Evolutionary conservation across 176 grass and related monocot species (phyloP), one percentile per base, ranked within the genome.

Genomic region (Poa pratensis): DNA sequence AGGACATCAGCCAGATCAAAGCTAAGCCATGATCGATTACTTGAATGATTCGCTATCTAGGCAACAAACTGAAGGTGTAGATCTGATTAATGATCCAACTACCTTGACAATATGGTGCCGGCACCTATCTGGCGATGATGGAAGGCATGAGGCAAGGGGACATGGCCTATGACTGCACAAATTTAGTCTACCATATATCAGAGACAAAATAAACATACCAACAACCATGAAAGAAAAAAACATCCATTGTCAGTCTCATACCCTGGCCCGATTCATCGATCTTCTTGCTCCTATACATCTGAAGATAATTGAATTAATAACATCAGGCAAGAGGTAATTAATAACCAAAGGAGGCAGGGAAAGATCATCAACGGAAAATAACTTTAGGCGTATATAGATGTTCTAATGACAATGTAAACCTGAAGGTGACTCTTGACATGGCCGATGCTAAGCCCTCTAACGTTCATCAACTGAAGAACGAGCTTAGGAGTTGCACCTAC

Each of bases 361-460:
- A 55, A 55, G 3, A 73, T 50, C 43, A 32, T 52, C 24, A 0
- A 10, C 45, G 12, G 16, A 14, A 18, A 66, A 54, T 32, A 39
- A 35, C 17, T 14, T 15, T 0, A 58, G n/a, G 2, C 35, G 15
- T 14, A 64, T 48, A 11, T 12, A 11, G 6, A 32, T 30, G 40
- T 26, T 27, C 8, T 17, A 48, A 2, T 26, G 13, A 73, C 48
- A 51, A 74, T 49, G 46, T 30, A 6, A 51, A 94, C 93, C 69
- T 94, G 93, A 20, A 94, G 90, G 66, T 94, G 93, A 81, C 93
- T 94, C 85, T 94, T 94, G 79, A 94, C 88, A 86, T 94, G 93
- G 79, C 90, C 85, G 86, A 94, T 92, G 88, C 90, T 92, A 13
- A 94, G 93, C 39, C 88, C 93, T 87, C 89, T 84, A 4, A 92